These are phyloP conservation scores for Leptodermis oblonga DNA, from an alignment of 257 asterid genomes.

Conservation along the genomic window DNA sequence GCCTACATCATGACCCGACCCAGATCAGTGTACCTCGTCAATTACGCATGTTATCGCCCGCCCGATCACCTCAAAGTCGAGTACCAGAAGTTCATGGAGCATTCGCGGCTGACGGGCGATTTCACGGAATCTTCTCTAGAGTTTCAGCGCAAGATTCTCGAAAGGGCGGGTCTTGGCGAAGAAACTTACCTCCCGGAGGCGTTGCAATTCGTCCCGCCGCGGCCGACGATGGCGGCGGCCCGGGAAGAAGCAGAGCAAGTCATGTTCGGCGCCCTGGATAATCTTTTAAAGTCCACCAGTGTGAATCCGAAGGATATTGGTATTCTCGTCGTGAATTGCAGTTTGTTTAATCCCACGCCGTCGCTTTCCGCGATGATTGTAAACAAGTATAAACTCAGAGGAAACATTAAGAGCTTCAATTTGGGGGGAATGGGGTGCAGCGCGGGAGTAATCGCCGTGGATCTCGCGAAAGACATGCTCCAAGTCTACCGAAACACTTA, in stretches of 20 bases:
- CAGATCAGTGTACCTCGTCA: constrained; percentile 38
- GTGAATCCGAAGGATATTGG: constrained; percentile 34
- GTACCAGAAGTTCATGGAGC: constrained; percentile 28
- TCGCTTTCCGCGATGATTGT: constrained; percentile 42
- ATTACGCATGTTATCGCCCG: constrained; percentile 37
- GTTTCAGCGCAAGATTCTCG: constrained; percentile 38
- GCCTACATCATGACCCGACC: constrained; percentile 41
- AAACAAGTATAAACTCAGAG: constrained; percentile 34
- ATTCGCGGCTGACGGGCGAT: constrained; percentile 31
- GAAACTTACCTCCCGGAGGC: constrained; percentile 35
- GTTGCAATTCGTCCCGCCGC: constrained; percentile 23
- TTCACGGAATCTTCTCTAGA: constrained; percentile 34
- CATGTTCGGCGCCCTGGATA: constrained; percentile 37
- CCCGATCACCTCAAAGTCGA: constrained; percentile 28
- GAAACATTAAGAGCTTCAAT: constrained; percentile 34
- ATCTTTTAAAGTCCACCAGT: constrained; percentile 25
- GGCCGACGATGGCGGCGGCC: constrained; percentile 31
- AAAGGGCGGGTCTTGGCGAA: constrained; percentile 48
- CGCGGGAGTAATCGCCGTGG: constrained; percentile 41
- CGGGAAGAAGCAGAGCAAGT: constrained; percentile 39
- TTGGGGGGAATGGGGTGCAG: constrained; percentile 51
- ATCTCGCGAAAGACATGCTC: constrained; percentile 39
- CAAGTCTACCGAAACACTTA: constrained; percentile 32
- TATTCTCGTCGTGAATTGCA: constrained; percentile 42
- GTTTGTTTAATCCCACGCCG: constrained; percentile 43